phyloP scores from a whole-genome alignment of 2,329 filamentous ascomycete genomes.

The Thelonectria discophora region DNA sequence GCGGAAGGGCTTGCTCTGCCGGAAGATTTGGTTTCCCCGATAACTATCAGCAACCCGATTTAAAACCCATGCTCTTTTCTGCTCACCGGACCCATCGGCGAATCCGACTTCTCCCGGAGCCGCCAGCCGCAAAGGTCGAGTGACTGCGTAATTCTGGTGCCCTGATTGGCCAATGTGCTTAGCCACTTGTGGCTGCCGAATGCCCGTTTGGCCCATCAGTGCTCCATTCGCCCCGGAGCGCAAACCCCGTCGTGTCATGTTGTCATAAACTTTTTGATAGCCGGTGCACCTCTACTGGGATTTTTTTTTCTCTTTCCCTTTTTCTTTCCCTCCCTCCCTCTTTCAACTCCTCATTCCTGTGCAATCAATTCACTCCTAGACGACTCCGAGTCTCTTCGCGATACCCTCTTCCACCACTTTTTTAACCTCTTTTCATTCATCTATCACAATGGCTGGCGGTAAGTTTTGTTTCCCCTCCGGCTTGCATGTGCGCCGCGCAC shows the following conservation, averaged over 20 bases:
- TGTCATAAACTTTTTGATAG: constrained; percentile 52
- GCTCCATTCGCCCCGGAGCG: constrained; percentile 11
- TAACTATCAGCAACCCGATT: background rate
- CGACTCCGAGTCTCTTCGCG: constrained; percentile 18
- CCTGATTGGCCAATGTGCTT: constrained; percentile 49
- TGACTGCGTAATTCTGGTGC: constrained; percentile 46
- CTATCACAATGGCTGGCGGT: constrained; percentile 57
- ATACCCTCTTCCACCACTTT: constrained; percentile 19
- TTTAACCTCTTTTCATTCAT: constrained; percentile 31
- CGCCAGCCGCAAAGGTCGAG: constrained; percentile 26
- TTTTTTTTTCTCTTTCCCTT: constrained; percentile 37
- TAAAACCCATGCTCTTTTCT: background rate
- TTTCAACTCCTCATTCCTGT: constrained; percentile 25
- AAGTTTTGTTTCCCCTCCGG: constrained; percentile 44
- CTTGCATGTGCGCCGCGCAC: constrained; percentile 14
- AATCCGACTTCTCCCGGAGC: constrained; percentile 50
- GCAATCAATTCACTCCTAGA: constrained; percentile 27
- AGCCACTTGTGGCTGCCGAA: constrained; percentile 36
- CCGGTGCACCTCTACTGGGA: constrained; percentile 30
- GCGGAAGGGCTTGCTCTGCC: background rate
- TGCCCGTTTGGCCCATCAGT: constrained; percentile 16
- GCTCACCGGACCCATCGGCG: constrained; percentile 22
- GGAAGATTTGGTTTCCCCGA: constrained; percentile 2
- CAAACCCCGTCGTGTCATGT: constrained; percentile 45
- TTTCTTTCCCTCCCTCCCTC: constrained; percentile 29